A percentile compares a stretch with the other conserved stretches of the same genome.
Evolutionary conservation across 177 flowering plant species (phyloP).

Genomic region (Vitis hybrid): DNA sequence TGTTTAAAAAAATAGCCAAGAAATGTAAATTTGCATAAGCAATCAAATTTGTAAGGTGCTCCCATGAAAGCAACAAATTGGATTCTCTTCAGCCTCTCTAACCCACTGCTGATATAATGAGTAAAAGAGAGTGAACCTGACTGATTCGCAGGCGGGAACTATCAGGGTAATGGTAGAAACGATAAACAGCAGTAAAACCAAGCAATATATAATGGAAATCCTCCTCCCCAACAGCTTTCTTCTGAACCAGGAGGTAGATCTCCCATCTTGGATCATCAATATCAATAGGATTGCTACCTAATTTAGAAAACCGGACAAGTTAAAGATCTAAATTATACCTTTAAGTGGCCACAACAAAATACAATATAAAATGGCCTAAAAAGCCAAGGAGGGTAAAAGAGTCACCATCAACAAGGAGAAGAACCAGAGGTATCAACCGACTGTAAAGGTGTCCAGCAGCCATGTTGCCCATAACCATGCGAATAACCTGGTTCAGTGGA

Average conservation of each 20-base stretch:
- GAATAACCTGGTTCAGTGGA: constrained; percentile 48
- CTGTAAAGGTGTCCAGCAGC: constrained; percentile 74
- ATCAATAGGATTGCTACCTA: constrained; percentile 94
- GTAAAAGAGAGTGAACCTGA: constrained; percentile 52
- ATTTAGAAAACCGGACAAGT: constrained; percentile 12
- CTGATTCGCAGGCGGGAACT: constrained; percentile 72
- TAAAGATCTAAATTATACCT: not conserved
- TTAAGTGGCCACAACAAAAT: not conserved
- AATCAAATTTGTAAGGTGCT: not conserved
- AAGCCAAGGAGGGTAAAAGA: not conserved
- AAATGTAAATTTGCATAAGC: not conserved
- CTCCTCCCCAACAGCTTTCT: constrained; percentile 34
- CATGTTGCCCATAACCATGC: constrained; percentile 44
- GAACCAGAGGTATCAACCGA: constrained; percentile 82
- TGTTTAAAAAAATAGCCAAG: not conserved
- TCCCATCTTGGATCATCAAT: constrained; percentile 88
- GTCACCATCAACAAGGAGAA: constrained; percentile 90
- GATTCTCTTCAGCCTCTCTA: not conserved
- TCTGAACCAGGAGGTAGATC: constrained; percentile 61
- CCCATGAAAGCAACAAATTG: not conserved
- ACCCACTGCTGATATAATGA: not conserved
- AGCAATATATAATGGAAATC: constrained; percentile 37
- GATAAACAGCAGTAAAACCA: constrained; percentile 81
- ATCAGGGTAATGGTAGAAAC: constrained; percentile 79
- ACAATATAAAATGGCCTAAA: not conserved